Evolutionary conservation across 2,329 filamentous ascomycete species (phyloP), one percentile per base, ranked within the genome.

Genomic region (Onygenales sp.): DNA sequence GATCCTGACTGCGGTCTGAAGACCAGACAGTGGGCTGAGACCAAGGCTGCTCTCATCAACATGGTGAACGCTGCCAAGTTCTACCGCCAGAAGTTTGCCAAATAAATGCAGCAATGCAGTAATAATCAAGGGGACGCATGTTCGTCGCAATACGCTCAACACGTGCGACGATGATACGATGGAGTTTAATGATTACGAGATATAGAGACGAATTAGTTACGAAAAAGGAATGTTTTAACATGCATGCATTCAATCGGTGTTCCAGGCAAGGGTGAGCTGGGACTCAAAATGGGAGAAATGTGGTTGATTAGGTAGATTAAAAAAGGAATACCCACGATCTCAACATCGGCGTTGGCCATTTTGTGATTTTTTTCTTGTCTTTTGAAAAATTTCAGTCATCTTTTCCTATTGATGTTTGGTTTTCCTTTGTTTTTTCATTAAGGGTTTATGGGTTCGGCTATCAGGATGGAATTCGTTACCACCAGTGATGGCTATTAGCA

Each of bases 1-100:
- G 92, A 98, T 82, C 93, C 93, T 63, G 93, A 98, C 80, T 98
- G 93, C 71, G 93, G 93, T 80, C 85, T 98, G 57, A 98, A 98
- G 89, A 98, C 93, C 65, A 88, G 93, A 66, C 87, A 95, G 80
- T 97, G 93, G 92, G 84, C 87, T 75, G 92, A 98, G 85, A 95
- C 91, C 75, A 97, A 96, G 86, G 89, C 89, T 70, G 88, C 92
- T 55, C 79, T 98, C 70, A 78, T 78, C 78, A 95, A 96, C 85
- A 87, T 98, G 89, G 92, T 98, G 76, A 91, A 92, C 73, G 93
- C 93, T 55, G 92, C 93, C 80, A 96, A 96, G 84, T 86, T 78
- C 81, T 97, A 84, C 90, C 92, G 93, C 72, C 75, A 85, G 75
- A 90, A 95, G 82, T 86, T 94, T 77, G 71, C 83, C 72, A 83